A percentile compares a stretch with the other conserved stretches of the same genome.
Conservation (phyloP, 805 yeast genomes). For the Blastobotrys muscicola region DNA sequence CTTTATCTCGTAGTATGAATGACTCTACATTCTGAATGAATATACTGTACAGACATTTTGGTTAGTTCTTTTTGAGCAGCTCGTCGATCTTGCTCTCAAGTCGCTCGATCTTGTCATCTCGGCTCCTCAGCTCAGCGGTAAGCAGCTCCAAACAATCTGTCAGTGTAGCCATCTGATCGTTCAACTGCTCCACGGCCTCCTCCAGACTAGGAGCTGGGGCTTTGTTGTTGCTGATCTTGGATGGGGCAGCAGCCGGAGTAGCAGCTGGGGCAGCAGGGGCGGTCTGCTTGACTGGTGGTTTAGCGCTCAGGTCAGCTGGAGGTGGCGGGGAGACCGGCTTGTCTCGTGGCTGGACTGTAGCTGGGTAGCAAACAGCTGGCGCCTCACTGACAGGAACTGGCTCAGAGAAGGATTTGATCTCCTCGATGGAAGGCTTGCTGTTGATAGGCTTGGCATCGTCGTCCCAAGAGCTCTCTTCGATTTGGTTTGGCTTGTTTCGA, state of each 20-base stretch:
- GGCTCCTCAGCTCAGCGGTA: constrained; percentile 14
- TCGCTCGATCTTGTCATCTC: constrained; percentile 14
- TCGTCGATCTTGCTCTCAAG: constrained; percentile 15
- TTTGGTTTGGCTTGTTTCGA: too few relatives aligned
- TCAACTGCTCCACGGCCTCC: constrained; percentile 13
- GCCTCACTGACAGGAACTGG: constrained; percentile 7
- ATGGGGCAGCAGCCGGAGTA: constrained; percentile 3
- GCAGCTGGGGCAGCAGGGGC: too few relatives aligned
- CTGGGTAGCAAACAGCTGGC: constrained; percentile 5
- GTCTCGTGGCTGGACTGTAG: constrained; percentile 6
- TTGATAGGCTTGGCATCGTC: constrained; percentile 10
- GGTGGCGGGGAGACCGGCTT: constrained; percentile 4
- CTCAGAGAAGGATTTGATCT: constrained; percentile 2
- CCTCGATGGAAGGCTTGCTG: constrained; percentile 6
- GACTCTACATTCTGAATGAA: background rate
- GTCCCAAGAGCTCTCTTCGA: background rate
- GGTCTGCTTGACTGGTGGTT: constrained; percentile 10
- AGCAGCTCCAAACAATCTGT: constrained; percentile 16
- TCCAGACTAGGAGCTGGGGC: constrained; percentile 5
- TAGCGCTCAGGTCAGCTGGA: constrained; percentile 10
- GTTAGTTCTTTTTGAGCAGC: constrained; percentile 7
- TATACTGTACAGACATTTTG: background rate
- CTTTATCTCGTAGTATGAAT: background rate
- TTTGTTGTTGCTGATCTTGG: background rate
- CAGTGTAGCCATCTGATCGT: constrained; percentile 13